A percentile compares a stretch with the other conserved stretches of the same genome.
phyloP scores from a whole-genome alignment of 306 rosid genomes.

The Cicer yamashitae region DNA sequence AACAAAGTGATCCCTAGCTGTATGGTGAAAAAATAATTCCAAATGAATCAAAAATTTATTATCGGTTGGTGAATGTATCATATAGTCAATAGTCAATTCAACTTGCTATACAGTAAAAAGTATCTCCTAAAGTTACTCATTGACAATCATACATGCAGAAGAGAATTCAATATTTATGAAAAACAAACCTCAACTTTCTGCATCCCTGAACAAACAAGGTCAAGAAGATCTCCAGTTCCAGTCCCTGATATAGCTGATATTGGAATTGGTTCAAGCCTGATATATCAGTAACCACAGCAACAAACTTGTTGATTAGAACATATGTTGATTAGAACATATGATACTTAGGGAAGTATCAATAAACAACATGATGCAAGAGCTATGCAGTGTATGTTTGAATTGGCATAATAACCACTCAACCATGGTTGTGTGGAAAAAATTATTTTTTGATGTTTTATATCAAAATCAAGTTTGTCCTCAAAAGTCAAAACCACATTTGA shows the following conservation, averaged over 20 bases:
- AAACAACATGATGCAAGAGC: slow-evolving; percentile 27
- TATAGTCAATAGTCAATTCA: slow-evolving; percentile 38
- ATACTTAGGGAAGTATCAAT: slow-evolving; percentile 25
- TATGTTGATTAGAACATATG: not conserved
- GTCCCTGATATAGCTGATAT: slow-evolving; percentile 94
- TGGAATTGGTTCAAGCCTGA: slow-evolving; percentile 83
- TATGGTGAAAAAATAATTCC: slow-evolving; percentile 29
- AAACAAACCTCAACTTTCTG: slow-evolving; percentile 75
- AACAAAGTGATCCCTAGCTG: slow-evolving; percentile 17
- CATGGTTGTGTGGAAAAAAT: no score
- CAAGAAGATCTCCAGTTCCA: slow-evolving; percentile 98
- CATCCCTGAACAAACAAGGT: slow-evolving; percentile 85
- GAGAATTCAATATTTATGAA: slow-evolving; percentile 31
- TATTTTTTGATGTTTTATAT: no score
- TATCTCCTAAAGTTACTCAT: slow-evolving; percentile 32
- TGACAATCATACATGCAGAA: slow-evolving; percentile 35
- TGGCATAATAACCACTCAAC: no score
- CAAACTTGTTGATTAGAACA: slow-evolving; percentile 13
- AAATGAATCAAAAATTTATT: slow-evolving; percentile 34
- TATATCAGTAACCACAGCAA: slow-evolving; percentile 43
- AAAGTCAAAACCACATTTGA: slow-evolving; percentile 3
- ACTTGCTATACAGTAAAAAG: slow-evolving; percentile 29
- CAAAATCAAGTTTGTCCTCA: not conserved
- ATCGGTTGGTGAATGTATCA: slow-evolving; percentile 23
- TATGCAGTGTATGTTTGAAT: not conserved